These are phyloP conservation scores for Lodderomyces beijingensis DNA, from an alignment of 1,139 yeast species.

Conservation along the genomic window DNA sequence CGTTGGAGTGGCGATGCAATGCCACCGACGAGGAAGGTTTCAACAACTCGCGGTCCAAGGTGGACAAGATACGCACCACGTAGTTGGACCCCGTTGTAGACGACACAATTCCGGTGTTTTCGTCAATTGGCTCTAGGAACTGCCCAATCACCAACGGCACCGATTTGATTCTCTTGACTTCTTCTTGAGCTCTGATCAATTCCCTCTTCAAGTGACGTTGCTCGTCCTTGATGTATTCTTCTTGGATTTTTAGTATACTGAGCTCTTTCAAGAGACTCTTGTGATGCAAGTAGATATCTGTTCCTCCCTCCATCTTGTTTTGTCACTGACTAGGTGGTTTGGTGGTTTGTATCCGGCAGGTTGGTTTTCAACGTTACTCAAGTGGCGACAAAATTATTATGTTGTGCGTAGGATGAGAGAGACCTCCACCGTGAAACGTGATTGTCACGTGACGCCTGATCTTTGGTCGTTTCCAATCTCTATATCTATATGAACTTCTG, in stretches of 20 bases:
- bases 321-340: no score
- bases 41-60: slow-evolving; percentile 88
- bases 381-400: no score
- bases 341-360: no score
- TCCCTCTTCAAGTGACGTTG: slow-evolving; percentile 95
- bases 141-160: slow-evolving; percentile 98
- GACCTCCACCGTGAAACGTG: not conserved
- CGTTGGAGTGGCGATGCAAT: slow-evolving; percentile 95
- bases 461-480: no score
- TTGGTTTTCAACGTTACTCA: no score
- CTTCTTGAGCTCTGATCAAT: slow-evolving; percentile 94
- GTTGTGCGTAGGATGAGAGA: no score
- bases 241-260: slow-evolving; percentile 80
- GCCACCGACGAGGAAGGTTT: slow-evolving; percentile 97
- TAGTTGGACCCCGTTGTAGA: slow-evolving; percentile 97
- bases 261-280: slow-evolving; percentile 87
- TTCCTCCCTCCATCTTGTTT: slow-evolving; percentile 2
- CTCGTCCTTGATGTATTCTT: slow-evolving; percentile 95
- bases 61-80: slow-evolving; percentile 90
- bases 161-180: slow-evolving; percentile 93
- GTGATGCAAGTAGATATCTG: slow-evolving; percentile 74
- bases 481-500: no score
- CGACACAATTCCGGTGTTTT: slow-evolving; percentile 92
- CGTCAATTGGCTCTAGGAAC: slow-evolving; percentile 95
- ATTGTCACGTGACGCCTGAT: slow-evolving; percentile 1